Base-by-base conservation (phyloP, 768 basidiomycete genomes). In the Strobilomyces echinocephalus region DNA sequence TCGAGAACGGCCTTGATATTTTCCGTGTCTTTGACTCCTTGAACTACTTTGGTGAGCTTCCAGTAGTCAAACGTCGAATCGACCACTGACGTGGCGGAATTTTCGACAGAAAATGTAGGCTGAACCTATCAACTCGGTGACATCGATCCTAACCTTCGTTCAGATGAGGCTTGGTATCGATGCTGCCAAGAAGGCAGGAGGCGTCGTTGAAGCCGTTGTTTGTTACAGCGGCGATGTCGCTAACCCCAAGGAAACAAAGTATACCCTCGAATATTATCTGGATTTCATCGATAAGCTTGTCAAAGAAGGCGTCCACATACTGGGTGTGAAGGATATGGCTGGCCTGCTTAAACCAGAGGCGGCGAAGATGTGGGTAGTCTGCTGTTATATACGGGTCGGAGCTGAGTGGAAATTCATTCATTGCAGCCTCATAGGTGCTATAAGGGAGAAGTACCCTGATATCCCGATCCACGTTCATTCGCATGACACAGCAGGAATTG, bases 1-100 rank as follows among this genome's bases (percentile, higher is more conserved):
- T 99, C n/a, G 94, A 98, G 74, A 97, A 97, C 63, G 97, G 97
- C 67, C 82, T 98, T 46, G 97, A 99, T 73, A 99, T 99, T 69
- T 99, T 99, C 90, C 84, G 97, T 66, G 93, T 99, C 49, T 99
- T 99, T 63, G 97, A 99, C 72, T 97, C 97, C 30, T 76, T 99
- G 73, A 99, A 99, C 78, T 99, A 98, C 72, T 87, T 99, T 58
- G 95, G 95, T 87, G 72, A 48, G 83, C 76, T 43, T 10, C 34
- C 15, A 31, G 33, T 24, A 24, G 11, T 28, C 20, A 8, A 18
- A 21, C 24, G 18, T 9, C 20, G 52, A 35, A 52, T 16, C 24
- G 20, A 35, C 34, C 51, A 38, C 53, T 56, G 31, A 43, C 48
- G 51, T 52, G 16, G 20, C 5, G 35, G 56, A 9, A 50, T 57